Percentiles rank a stretch among this genome's conserved stretches.
Evolutionary conservation across 805 yeast genomes (phyloP).

Genomic region (Pichia exigua): DNA sequence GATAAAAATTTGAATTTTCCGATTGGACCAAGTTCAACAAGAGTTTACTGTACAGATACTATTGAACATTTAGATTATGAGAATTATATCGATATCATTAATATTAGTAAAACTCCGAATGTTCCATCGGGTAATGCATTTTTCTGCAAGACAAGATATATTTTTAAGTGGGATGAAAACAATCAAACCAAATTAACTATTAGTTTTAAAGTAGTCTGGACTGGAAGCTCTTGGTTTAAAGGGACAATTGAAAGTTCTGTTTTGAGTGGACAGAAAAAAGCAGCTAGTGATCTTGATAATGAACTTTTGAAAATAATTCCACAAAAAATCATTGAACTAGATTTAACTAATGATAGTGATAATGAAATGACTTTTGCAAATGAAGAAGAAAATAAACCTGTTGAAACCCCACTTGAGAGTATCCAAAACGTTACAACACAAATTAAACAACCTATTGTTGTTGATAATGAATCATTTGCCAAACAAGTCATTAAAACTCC

Average conservation of each 20-base stretch:
- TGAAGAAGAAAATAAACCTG: not conserved
- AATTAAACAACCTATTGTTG: not conserved
- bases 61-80: slow-evolving; percentile 48
- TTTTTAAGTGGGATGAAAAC: slow-evolving; percentile 64
- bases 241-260: slow-evolving; percentile 83
- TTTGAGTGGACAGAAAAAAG: slow-evolving; percentile 65
- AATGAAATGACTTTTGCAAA: not conserved
- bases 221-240: slow-evolving; percentile 87
- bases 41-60: slow-evolving; percentile 49
- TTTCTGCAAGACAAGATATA: slow-evolving; percentile 62
- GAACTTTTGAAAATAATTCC: slow-evolving; percentile 19
- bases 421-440: not conserved
- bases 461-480: not conserved
- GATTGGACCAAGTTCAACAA: slow-evolving; percentile 90
- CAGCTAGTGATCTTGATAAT: slow-evolving; percentile 36
- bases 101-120: slow-evolving; percentile 74
- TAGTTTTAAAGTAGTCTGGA: slow-evolving; percentile 83
- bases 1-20: slow-evolving; percentile 69
- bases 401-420: not conserved
- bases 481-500: not conserved
- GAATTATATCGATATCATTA: slow-evolving; percentile 50
- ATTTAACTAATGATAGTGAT: not conserved
- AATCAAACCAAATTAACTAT: slow-evolving; percentile 53
- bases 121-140: slow-evolving; percentile 91
- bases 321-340: slow-evolving; percentile 5